These are phyloP conservation scores for Linderniella brevidens DNA, from an alignment of 257 asterid species.

Conservation along the genomic window DNA sequence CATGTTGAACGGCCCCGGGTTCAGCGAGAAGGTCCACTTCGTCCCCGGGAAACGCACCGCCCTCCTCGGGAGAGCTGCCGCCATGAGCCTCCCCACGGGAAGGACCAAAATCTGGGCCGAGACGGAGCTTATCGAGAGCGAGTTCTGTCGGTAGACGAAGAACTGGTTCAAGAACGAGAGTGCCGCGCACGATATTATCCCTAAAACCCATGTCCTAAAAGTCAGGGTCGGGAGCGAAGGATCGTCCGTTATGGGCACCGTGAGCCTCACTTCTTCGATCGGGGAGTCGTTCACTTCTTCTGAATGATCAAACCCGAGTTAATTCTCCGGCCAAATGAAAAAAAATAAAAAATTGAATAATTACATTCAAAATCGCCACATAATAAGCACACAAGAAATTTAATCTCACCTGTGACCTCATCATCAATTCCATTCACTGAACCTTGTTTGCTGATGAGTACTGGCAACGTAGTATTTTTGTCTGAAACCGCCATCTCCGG, in stretches of 20 bases:
- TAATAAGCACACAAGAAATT: too few relatives aligned
- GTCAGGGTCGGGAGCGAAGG: slow-evolving; percentile 53
- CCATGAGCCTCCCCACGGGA: slow-evolving; percentile 51
- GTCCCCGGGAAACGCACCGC: slow-evolving; percentile 20
- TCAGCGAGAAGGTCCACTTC: slow-evolving; percentile 39
- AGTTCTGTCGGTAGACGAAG: slow-evolving; percentile 41
- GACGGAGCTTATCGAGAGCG: slow-evolving; percentile 35
- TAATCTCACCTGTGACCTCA: too few relatives aligned
- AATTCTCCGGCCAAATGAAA: too few relatives aligned
- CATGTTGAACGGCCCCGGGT: slow-evolving; percentile 63
- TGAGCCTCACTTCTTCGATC: slow-evolving; percentile 53
- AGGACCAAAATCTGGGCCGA: slow-evolving; percentile 50
- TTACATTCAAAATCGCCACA: too few relatives aligned
- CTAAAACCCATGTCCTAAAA: slow-evolving; percentile 51
- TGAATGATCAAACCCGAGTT: too few relatives aligned
- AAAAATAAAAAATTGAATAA: too few relatives aligned
- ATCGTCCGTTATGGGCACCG: slow-evolving; percentile 51
- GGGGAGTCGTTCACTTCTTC: slow-evolving; percentile 46
- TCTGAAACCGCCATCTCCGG: too few relatives aligned
- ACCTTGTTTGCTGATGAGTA: too few relatives aligned
- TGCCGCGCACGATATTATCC: slow-evolving; percentile 35
- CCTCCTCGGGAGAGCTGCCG: slow-evolving; percentile 29
- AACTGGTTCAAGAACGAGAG: slow-evolving; percentile 45
- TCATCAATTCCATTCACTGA: too few relatives aligned
- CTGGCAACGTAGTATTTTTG: too few relatives aligned